Conservation (phyloP, 1,284 basidiomycete species). For the Waitea zeae region DNA sequence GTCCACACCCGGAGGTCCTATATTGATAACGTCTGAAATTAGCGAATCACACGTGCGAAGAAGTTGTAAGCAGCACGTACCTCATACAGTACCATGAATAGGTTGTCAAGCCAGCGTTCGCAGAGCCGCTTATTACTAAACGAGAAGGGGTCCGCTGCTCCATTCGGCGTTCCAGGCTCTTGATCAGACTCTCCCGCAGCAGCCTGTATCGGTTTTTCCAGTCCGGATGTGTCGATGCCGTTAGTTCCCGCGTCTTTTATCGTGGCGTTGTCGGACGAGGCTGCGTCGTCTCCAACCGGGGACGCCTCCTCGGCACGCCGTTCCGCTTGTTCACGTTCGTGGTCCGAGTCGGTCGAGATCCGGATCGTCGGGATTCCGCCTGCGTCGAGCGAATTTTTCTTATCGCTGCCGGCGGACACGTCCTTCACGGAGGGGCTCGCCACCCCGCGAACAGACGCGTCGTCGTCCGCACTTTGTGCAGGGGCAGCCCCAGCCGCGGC, state of each 20-base stretch:
- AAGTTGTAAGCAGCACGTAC: constrained; percentile 20
- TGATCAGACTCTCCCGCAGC: constrained; percentile 26
- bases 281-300: constrained; percentile 16
- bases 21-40: not conserved
- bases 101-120: constrained; percentile 94
- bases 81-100: constrained; percentile 98
- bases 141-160: constrained; percentile 48
- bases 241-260: constrained; percentile 17
- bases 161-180: constrained; percentile 16
- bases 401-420: constrained; percentile 12
- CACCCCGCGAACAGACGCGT: constrained; percentile 55
- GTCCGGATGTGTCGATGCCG: constrained; percentile 9
- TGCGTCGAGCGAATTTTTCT: constrained; percentile 11
- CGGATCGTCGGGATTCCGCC: constrained; percentile 70
- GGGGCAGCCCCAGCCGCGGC: not conserved
- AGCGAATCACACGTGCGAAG: not conserved
- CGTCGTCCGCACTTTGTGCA: constrained; percentile 30
- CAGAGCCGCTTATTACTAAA: constrained; percentile 96
- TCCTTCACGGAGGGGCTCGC: constrained; percentile 17
- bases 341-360: constrained; percentile 70
- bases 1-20: constrained; percentile 98
- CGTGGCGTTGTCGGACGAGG: constrained; percentile 13
- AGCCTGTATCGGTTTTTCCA: constrained; percentile 50
- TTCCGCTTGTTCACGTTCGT: constrained; percentile 25
- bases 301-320: constrained; percentile 7